Base-by-base conservation (phyloP, 1,139 yeast species). In the Barnettozyma hawaiiensis region DNA sequence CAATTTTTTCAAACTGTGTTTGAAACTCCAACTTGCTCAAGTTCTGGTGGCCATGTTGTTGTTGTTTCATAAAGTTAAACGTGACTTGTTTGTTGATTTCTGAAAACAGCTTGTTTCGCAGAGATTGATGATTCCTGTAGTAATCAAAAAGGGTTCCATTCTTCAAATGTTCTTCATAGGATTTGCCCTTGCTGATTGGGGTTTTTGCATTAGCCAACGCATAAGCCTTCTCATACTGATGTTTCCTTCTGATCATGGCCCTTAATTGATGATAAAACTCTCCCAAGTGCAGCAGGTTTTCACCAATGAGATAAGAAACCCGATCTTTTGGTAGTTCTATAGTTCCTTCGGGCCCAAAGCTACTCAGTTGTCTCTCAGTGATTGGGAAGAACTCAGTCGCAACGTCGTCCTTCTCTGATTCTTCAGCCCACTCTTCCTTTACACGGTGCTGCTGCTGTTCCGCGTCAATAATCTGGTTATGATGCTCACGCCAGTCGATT, bases 311-410 rank as follows among this genome's bases (percentile, higher is more conserved):
- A n/a, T 27, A 23, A 16, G n/a, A 14, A n/a, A 42, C 39, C 10
- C 45, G 24, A 7, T 42, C 42, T 21, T 22, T 38, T 15, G 45
- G 39, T 3, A 42, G 8, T 8, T 42, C 45, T 5, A 23, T 22
- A 10, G 9, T 22, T 10, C 26, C 37, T 8, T 38, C 41, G 7
- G 31, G 14, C 11, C 37, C 42, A 12, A 42, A n/a, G 4, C 12
- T 27, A 4, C 21, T n/a, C 14, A 42, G 27, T 12, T 42, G 42
- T 12, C 38, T 36, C 16, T 38, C 45, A 8, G 37, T 35, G 3
- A 42, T 8, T 15, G 45, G 41, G 4, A 16, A 19, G 11, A 26
- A 11, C 5, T 15, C 18, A n/a, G 26, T n/a, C n/a, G n/a, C n/a
- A n/a, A 9, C 9, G 39, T n/a, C 20, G 22, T 26, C 15, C 20